Base-by-base conservation (phyloP, 2,329 filamentous ascomycete genomes). In the Cordyceps cateniannulata region DNA sequence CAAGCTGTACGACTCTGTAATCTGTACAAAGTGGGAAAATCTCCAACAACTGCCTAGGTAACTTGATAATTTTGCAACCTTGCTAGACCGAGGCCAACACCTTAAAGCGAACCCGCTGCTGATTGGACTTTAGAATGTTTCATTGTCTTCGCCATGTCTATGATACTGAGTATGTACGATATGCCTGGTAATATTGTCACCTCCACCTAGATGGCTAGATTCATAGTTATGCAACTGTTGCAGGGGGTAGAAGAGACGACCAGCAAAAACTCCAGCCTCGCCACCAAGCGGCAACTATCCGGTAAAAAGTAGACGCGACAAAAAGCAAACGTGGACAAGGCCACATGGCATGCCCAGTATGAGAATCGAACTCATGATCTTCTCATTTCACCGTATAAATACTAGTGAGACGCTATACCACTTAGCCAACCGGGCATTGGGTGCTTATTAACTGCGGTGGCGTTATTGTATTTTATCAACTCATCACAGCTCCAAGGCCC, bases 281-380 rank as follows among this genome's bases (percentile, higher is more conserved):
- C 2, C 2, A 9, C 32, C 10, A n/a, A n/a, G n/a, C n/a, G n/a
- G n/a, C n/a, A n/a, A n/a, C 29, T 6, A 35, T 12, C 29, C 29
- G 6, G 6, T 12, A 40, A 27, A 49, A 38, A 58, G 10, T 14
- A 49, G n/a, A 58, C 25, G 24, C 7, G 22, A 7, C 42, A 44
- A 29, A 50, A 40, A 51, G 6, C 4, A 58, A 42, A 42, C 24
- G 12, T 4, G 22, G n/a, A 10, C 20, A 3, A 8, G 12, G 32
- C 12, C 44, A 27, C n/a, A 25, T 25, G 18, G n/a, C 20, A 50
- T 56, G 59, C 59, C 59, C 51, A 55, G 51, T 61, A 56, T 55
- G 51, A 51, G 59, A 61, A 61, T 61, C 59, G 59, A 61, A 61
- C 59, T 51, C 51, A 55, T 56, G 59, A 61, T 61, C 45, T 60